Evolutionary conservation across 2,329 filamentous ascomycete genomes (phyloP), one percentile per base, ranked within the genome.

Genomic region (Fusarium beomiforme): DNA sequence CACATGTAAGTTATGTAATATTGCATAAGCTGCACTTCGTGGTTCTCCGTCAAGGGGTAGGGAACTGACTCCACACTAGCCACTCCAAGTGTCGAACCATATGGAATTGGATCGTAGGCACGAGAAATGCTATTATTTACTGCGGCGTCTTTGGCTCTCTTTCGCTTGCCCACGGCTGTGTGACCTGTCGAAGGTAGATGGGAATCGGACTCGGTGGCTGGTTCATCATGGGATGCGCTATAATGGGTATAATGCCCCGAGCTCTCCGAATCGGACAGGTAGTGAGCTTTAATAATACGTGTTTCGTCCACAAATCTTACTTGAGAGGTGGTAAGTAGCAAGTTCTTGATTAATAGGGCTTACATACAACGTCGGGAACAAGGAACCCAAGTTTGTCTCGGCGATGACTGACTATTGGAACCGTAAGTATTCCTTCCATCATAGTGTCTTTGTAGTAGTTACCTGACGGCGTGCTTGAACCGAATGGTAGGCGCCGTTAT

Each of bases 1-100:
- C 75, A 77, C 75, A 77, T 77, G 43, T 77, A 76, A 9, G 76
- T 75, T 2, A 75, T 37, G 23, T 77, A 77, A 24, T 77, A 77
- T 58, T 77, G 71, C 74, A 77, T 76, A 43, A 77, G 47, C 57
- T 67, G 61, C 11, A 67, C 74, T 55, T 77, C 74, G 5, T 74
- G 70, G 11, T 67, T 57, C 12, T 69, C 68, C 12, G 57, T 55
- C 8, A 77, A 66, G 2, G 75, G 75, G 16, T 76, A 76, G 19
- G 58, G 59, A 9, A 58, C 33, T 19, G 67, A 46, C 26, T 56
- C 67, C 21, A 59, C 34, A 14, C 33, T 58, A 33, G 69, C 59
- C 33, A 73, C 44, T 21, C 69, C 59, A 3, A 72, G 44, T 5
- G 50, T 42, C 9, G 61, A 62, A 16, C 61, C 26, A 10, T 26